A percentile compares a stretch with the other conserved stretches of the same genome.
phyloP scores from a whole-genome alignment of 2,329 filamentous ascomycete genomes.

The Claviceps sp. region DNA sequence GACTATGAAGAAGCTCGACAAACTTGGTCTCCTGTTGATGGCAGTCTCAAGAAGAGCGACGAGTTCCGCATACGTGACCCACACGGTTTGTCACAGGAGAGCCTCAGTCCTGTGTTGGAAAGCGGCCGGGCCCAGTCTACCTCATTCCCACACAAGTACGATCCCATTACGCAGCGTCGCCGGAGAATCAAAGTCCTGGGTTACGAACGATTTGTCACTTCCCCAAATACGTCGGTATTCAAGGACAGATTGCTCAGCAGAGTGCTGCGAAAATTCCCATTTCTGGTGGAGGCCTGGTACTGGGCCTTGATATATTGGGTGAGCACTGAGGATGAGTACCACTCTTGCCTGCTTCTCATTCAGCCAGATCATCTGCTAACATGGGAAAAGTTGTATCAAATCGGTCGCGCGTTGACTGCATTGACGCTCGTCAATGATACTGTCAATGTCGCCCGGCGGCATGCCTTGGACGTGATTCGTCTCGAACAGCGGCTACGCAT shows the following conservation, averaged over 20 bases:
- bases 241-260: constrained; percentile 47
- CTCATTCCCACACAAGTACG: constrained; percentile 13
- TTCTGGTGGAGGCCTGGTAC: constrained; percentile 62
- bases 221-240: constrained; percentile 42
- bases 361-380: background rate
- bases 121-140: constrained; percentile 14
- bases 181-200: constrained; percentile 21
- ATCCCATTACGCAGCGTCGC: constrained; percentile 17
- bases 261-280: constrained; percentile 53
- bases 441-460: constrained; percentile 52
- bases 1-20: constrained; percentile 13
- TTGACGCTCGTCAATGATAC: constrained; percentile 55
- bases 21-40: constrained; percentile 9
- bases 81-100: constrained; percentile 11
- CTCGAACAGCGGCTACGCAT: constrained; percentile 51
- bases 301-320: constrained; percentile 34
- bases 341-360: background rate
- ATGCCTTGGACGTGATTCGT: constrained; percentile 54
- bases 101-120: constrained; percentile 7
- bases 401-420: constrained; percentile 59
- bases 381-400: constrained; percentile 50
- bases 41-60: constrained; percentile 17
- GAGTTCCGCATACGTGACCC: constrained; percentile 13
- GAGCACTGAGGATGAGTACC: background rate
- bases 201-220: constrained; percentile 17